Percentiles rank a stretch among this genome's conserved stretches.
Evolutionary conservation across 179 eudicot genomes (phyloP).

Genomic region (Patellifolia procumbens): DNA sequence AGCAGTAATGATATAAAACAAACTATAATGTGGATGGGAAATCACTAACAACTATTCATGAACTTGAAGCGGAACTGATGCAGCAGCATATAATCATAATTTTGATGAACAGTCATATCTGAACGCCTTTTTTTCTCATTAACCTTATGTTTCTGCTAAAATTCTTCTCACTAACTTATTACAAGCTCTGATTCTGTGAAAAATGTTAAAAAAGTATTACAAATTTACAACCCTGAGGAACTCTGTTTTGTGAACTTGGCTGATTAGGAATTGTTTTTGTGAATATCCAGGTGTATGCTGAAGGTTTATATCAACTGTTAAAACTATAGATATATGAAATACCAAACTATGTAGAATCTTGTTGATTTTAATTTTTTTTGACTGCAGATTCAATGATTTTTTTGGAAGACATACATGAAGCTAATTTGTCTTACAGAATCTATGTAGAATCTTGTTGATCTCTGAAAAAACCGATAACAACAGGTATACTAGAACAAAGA

Average conservation of each 20-base stretch:
- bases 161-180: background rate
- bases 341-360: no score
- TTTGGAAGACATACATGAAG: background rate
- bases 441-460: background rate
- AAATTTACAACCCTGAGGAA: no score
- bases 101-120: background rate
- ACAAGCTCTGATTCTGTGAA: background rate
- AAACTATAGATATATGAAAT: constrained; percentile 1
- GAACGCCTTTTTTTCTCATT: background rate
- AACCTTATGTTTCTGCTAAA: no score
- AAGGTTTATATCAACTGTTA: background rate
- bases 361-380: background rate
- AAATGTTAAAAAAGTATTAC: no score
- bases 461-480: background rate
- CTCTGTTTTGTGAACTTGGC: background rate
- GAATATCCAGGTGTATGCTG: constrained; percentile 14
- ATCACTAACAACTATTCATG: background rate
- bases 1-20: background rate
- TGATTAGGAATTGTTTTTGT: background rate
- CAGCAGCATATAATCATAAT: background rate
- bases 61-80: background rate
- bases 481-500: background rate
- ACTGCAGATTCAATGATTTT: background rate
- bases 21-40: no score
- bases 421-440: background rate